Evolutionary conservation across 306 rosid species (phyloP).

Genomic region (Acacia crassicarpa): DNA sequence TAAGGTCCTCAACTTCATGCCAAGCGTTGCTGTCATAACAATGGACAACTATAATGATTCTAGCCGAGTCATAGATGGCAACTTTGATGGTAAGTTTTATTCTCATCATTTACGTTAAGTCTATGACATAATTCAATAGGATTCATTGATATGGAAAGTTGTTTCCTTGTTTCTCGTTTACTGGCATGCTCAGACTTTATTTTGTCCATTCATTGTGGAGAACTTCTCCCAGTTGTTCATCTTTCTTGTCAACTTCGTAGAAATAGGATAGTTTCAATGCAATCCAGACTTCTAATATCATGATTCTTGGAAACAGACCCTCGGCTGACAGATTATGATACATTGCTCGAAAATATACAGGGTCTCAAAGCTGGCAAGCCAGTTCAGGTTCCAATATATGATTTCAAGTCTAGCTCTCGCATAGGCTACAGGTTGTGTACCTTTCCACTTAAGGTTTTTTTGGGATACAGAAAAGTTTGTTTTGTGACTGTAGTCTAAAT

Average conservation of each 20-base stretch:
- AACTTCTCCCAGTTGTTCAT: conserved; percentile 4
- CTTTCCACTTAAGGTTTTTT: conserved; percentile 20
- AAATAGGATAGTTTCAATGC: conserved; percentile 34
- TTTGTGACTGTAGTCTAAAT: conserved; percentile 16
- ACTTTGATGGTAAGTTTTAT: conserved; percentile 72
- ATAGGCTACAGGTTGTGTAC: conserved; percentile 78
- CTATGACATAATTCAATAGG: not conserved
- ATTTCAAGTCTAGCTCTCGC: conserved; percentile 92
- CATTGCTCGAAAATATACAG: conserved; percentile 83
- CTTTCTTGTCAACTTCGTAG: conserved; percentile 22
- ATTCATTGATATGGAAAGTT: not conserved
- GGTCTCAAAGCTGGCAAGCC: conserved; percentile 86
- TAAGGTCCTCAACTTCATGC: conserved; percentile 84
- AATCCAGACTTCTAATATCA: conserved; percentile 33
- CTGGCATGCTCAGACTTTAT: not conserved
- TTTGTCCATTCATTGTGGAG: not conserved
- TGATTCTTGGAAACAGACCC: conserved; percentile 73
- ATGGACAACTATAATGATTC: conserved; percentile 98
- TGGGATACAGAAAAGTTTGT: conserved; percentile 18
- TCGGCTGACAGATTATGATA: conserved; percentile 92
- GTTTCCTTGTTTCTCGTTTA: not conserved
- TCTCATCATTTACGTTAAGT: not conserved
- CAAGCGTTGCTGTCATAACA: conserved; percentile 89
- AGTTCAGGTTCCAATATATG: conserved; percentile 88
- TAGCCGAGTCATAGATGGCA: conserved; percentile 93